Base-by-base conservation (phyloP, 2,329 filamentous ascomycete species). In the Chrysoporthe cubensis region DNA sequence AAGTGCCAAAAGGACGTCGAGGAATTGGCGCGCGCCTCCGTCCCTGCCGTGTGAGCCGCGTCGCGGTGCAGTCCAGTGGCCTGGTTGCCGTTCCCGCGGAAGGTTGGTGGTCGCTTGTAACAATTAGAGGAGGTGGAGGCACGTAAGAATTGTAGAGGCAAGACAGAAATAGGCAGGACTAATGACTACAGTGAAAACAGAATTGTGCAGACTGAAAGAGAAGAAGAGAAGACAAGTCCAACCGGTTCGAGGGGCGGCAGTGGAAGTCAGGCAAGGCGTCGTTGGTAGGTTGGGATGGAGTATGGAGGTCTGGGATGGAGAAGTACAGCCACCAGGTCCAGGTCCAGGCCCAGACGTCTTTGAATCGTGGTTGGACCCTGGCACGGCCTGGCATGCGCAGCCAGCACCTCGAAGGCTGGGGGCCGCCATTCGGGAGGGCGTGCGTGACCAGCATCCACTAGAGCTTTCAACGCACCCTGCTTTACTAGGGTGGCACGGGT, bases 11-110 rank as follows among this genome's bases (percentile, higher is more conserved):
- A 34, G 26, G 5, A 54, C 50, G 50, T 54, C 6, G 50, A 54
- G 50, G 26, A 54, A 54, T 32, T 7, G 11, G 50, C 50, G 50
- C 16, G 50, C 32, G 50, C 50, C 26, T 54, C 21, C 21, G 50
- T 54, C 50, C 26, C 50, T 57, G 54, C 54, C 16, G 9, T 37
- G 32, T 40, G 54, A 34, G 54, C 54, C 32, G 54, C 54, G 54
- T 57, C 34, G 34, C 54, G 18, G 34, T 40, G 34, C 32, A 57
- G 54, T 57, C 34, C 14, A 13, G n/a, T n/a, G 34, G 40, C 54
- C 32, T 57, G 32, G 50, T 21, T 54, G 50, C 11, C 16, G 11
- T 11, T 54, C 13, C 21, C 21, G 32, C 21, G 21, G 21, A 54
- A 32, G n/a, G 26, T 16, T 16, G 50, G 26, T 11, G 14, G 26